Base-by-base conservation (phyloP, 2,329 filamentous ascomycete genomes). In the Penicillium sp. region DNA sequence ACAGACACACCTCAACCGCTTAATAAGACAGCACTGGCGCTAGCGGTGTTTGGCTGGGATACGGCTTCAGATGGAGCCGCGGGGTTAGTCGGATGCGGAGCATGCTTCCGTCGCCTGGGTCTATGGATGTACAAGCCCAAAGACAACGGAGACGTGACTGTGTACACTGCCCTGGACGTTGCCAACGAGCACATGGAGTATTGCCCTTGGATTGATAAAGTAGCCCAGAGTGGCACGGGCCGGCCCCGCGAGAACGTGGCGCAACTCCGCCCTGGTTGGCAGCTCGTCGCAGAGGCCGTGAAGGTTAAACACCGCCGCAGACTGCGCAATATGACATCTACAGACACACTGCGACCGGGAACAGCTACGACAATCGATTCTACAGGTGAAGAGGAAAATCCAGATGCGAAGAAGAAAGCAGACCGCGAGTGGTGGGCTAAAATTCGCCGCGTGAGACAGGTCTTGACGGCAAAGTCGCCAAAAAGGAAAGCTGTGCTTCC, bases 121-220 rank as follows among this genome's bases (percentile, higher is more conserved):
- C 77, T 99, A 2, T 99, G 93, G 93, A 86, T 99, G 76, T 97
- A 95, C 68, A 87, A 84, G 63, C 85, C 84, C 67, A 90, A 85
- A 68, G 80, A 82, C 60, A 79, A 86, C 27, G 70, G 68, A 13
- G 65, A 64, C 12, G 46, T 59, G 0, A 56, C 67, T 11, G 59
- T 72, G 8, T 70, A 70, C 46, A 63, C 64, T 4, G 78, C 81
- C 48, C 76, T 93, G 1, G 84, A 92, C 62, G 82, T 83, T 4
- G 71, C 85, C 2, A 77, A 78, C 4, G 86, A 91, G 66, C 88
- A 93, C 67, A 82, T 89, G 53, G 87, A 89, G 62, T 93, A 91
- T 63, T 93, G 88, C 58, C 88, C 88, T 0, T 93, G 88, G 88
- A 78, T 85, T 51, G 88, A 83, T 58, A 69, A 80, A 3, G 62